These are phyloP conservation scores for Oryza longistaminata DNA, from an alignment of 176 grass and related monocot species.

Conservation along the genomic window DNA sequence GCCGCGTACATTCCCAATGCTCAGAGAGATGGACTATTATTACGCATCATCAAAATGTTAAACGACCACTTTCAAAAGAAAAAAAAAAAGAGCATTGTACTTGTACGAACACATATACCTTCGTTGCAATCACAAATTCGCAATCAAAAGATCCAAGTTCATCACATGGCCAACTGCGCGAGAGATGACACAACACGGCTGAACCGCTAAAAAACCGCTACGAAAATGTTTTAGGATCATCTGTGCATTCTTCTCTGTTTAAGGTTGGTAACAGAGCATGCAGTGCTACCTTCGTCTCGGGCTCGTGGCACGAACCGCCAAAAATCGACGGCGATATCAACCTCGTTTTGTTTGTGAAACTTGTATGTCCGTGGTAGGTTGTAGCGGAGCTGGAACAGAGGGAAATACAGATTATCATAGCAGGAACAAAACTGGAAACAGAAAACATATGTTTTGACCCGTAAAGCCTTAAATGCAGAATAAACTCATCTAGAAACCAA, in stretches of 20 bases:
- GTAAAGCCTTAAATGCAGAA: background rate
- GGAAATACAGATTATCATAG: background rate
- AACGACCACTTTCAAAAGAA: no score
- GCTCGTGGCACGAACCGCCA: conserved; percentile 79
- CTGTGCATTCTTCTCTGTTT: background rate
- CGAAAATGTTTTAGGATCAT: no score
- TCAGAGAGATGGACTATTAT: no score
- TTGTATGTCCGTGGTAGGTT: conserved; percentile 74
- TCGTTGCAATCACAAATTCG: no score
- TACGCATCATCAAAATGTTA: no score
- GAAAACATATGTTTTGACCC: background rate
- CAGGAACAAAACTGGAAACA: background rate
- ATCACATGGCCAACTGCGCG: no score
- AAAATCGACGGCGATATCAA: conserved; percentile 75
- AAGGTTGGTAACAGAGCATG: background rate
- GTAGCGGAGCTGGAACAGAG: conserved; percentile 61
- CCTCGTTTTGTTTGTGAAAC: conserved; percentile 85
- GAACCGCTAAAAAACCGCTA: background rate
- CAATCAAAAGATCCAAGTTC: no score
- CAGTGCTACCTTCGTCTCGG: background rate
- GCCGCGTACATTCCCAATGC: no score
- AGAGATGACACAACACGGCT: no score
- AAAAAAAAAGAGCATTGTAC: no score
- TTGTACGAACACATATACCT: no score
- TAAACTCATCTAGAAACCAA: background rate